Evolutionary conservation across 257 asterid genomes (phyloP).

Genomic region (Knoxia roxburghii): DNA sequence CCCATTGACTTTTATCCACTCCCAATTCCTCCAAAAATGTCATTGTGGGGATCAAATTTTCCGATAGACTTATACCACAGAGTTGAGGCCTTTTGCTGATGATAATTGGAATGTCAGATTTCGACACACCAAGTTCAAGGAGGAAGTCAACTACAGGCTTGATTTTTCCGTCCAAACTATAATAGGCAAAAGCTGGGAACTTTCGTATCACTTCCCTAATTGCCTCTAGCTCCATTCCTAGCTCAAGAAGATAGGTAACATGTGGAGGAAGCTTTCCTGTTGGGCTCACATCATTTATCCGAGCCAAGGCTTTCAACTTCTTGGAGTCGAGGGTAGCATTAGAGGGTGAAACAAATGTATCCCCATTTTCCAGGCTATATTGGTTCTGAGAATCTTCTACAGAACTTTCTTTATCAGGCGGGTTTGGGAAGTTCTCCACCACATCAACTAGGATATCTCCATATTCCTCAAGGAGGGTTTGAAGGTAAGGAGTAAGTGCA

Average conservation of each 20-base stretch:
- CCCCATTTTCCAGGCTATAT: constrained; percentile 30
- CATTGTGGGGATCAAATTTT: constrained; percentile 89
- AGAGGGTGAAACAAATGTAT: constrained; percentile 38
- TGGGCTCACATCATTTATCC: constrained; percentile 56
- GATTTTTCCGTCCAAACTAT: constrained; percentile 91
- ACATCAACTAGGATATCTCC: constrained; percentile 57
- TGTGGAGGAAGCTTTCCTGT: constrained; percentile 72
- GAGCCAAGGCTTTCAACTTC: constrained; percentile 75
- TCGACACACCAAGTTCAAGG: constrained; percentile 68
- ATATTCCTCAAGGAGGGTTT: constrained; percentile 61
- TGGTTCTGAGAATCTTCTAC: constrained; percentile 39
- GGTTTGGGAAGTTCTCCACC: constrained; percentile 71
- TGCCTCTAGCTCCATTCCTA: constrained; percentile 77
- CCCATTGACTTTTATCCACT: constrained; percentile 81
- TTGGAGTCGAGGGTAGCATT: constrained; percentile 35
- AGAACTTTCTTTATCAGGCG: constrained; percentile 45
- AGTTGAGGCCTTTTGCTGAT: constrained; percentile 87
- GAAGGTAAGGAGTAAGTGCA: constrained; percentile 82
- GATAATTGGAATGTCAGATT: constrained; percentile 61
- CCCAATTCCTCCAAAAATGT: constrained; percentile 77
- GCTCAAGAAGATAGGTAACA: constrained; percentile 68
- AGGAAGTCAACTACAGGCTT: constrained; percentile 87
- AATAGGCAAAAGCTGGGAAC: constrained; percentile 89
- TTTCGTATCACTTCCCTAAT: constrained; percentile 67
- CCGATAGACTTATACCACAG: constrained; percentile 88